phyloP scores from a whole-genome alignment of 208 protist species.

The Crithidia thermophila region DNA sequence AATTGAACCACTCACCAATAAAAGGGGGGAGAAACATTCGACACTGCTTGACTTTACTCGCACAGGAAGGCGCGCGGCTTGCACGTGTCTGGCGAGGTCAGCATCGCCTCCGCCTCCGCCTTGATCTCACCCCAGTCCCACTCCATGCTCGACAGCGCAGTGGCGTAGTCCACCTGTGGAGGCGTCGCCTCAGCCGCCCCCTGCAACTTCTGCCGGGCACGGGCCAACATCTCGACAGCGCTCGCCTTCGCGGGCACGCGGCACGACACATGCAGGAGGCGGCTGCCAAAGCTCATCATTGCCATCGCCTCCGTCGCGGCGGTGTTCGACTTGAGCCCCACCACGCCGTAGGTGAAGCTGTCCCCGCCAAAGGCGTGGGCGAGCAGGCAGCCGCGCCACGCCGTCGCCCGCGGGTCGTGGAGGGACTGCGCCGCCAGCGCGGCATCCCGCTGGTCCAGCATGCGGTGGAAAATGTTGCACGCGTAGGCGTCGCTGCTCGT shows the following conservation, averaged over 20 bases:
- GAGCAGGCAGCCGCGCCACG: slow-evolving; percentile 15
- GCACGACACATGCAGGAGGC: slow-evolving; percentile 22
- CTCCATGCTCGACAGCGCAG: background rate
- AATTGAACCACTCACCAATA: no score
- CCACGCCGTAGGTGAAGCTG: slow-evolving; percentile 24
- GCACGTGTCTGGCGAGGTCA: slow-evolving; percentile 33
- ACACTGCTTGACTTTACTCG: slow-evolving; percentile 1
- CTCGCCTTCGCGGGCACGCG: slow-evolving; percentile 14
- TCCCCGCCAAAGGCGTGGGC: slow-evolving; percentile 13
- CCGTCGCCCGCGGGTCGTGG: slow-evolving; percentile 1
- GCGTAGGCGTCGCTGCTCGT: slow-evolving; percentile 11
- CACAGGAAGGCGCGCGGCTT: slow-evolving; percentile 44
- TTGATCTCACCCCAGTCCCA: slow-evolving; percentile 37
- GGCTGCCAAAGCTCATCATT: slow-evolving; percentile 24
- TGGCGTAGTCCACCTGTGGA: no score
- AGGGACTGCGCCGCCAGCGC: slow-evolving; percentile 5
- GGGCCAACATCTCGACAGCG: slow-evolving; percentile 10
- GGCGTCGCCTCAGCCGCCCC: background rate
- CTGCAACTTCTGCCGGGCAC: slow-evolving; percentile 14
- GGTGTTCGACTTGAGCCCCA: slow-evolving; percentile 17
- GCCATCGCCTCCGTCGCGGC: slow-evolving; percentile 13
- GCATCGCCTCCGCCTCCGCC: slow-evolving; percentile 44
- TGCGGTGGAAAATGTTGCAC: slow-evolving; percentile 15
- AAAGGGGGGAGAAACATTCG: no score
- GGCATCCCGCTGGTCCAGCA: slow-evolving; percentile 18